Evolutionary conservation across 202 grass and related monocot genomes (phyloP), one percentile per base, ranked within the genome.

Genomic region (Alloteropsis angusta): DNA sequence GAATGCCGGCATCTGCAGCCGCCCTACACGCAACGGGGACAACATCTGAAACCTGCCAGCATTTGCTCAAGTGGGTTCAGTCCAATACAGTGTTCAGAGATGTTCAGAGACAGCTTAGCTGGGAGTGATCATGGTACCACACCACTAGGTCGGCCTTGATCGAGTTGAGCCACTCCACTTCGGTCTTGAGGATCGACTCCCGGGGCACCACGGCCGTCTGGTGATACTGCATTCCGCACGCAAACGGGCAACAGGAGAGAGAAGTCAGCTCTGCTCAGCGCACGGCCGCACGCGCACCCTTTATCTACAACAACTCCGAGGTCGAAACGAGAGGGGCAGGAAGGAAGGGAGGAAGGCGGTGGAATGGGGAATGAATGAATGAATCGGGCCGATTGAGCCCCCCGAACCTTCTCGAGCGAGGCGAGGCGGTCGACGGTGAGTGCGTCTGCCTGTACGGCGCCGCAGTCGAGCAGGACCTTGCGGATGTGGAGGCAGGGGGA

Each of bases 61-160:
- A 64, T 65, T 74, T 46, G 62, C 6, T 46, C 75, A 59, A 66
- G 67, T 49, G 30, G 34, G 60, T 65, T 37, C 28, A 46, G 5
- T 62, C 16, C 17, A 37, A 16, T 19, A 3, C 23, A 9, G 6
- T 45, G 16, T 44, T 0, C 38, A 30, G 22, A 28, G 3, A 26
- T 46, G 16, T 30, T 43, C 38, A 21, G 25, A 30, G 3, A 60
- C 17, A 60, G 5, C 17, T 30, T 30, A 47, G 30, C 23, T 4
- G 18, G 15, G 8, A 50, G 2, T 48, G 74, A 76, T 63, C 43
- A 21, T 64, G 45, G 42, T 63, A 63, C 44, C 57, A 32, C 90
- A 98, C 95, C 92, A 93, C 92, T 82, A 98, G 34, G 82, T 98
- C 95, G 7, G 95, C 95, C 76, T 91, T 95, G 81, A 98, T 98